Evolutionary conservation across 768 basidiomycete species (phyloP).

Genomic region (Lactarius indigo): DNA sequence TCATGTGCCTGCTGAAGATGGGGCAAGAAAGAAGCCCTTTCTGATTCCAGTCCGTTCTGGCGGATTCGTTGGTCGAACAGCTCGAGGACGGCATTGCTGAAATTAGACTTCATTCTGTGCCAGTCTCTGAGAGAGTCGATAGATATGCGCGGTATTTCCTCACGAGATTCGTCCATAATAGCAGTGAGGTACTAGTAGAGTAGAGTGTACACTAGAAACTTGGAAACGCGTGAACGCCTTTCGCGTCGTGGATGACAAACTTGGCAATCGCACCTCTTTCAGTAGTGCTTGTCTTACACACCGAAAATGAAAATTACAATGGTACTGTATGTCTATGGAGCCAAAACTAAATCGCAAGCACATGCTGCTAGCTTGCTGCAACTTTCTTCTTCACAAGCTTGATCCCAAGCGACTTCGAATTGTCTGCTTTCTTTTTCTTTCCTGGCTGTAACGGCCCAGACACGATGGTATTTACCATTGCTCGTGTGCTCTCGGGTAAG

Average conservation of each 20-base stretch:
- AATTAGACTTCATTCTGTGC: constrained; percentile 23
- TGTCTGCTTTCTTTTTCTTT: constrained; percentile 57
- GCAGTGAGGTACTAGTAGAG: not conserved
- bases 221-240: not conserved
- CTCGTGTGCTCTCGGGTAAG: constrained; percentile 59
- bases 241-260: not conserved
- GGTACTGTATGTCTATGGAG: not conserved
- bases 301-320: not conserved
- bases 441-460: constrained; percentile 37
- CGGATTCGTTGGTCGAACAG: constrained; percentile 16
- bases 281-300: not conserved
- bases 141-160: constrained; percentile 23
- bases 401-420: constrained; percentile 27
- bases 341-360: not conserved
- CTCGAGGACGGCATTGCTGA: constrained; percentile 15
- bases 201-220: not conserved
- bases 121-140: constrained; percentile 23
- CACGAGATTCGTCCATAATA: constrained; percentile 22
- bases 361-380: not conserved
- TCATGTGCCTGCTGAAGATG: constrained; percentile 14
- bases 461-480: constrained; percentile 50
- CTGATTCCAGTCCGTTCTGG: constrained; percentile 11
- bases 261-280: not conserved
- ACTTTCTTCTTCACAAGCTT: constrained; percentile 26
- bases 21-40: constrained; percentile 10